Evolutionary conservation across 352 stramenopile genomes (phyloP), one percentile per base, ranked within the genome.

Genomic region (Phytophthora colocasiae): DNA sequence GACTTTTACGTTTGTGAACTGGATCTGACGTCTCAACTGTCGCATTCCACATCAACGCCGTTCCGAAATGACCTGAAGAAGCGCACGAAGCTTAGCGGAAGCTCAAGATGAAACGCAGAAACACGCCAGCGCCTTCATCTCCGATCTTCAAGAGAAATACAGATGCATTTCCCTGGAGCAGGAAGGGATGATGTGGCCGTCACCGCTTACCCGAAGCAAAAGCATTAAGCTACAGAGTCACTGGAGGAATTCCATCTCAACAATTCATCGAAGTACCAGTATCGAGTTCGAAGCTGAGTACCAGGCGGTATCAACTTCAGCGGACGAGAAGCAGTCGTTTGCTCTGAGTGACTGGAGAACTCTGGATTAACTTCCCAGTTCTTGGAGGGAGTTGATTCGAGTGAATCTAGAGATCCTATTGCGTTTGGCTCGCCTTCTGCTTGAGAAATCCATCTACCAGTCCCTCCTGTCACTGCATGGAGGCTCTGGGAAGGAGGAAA

Each of bases 1-100:
- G 86, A 96, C 59, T 92, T 97, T 17, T 95, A 91, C 76, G 76
- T 97, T 29, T 92, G 89, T 31, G 91, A 97, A 56, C 41, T 97
- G 27, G 89, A 97, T 43, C 62, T 97, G 45, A 75, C 69, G 32
- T 71, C 77, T n/a, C 52, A 90, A 15, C 58, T 97, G 19, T 96
- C 89, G 6, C 52, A 77, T 1, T 78, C 78, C 17, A 96, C 88
- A 14, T 84, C 12, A 56, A 71, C 10, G 58, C n/a, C 69, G 9
- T 97, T 96, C 54, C 75, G 72, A 24, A 68, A 50, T 3, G 89
- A 95, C 27, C 63, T 95, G 8, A 95, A 93, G 75, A 93, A 93
- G 63, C 87, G 87, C 19, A 54, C 73, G 36, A 91, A 89, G 47
- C 77, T n/a, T n/a, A 87, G 31, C 71, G 87, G 3, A 92, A 92